phyloP scores from a whole-genome alignment of 345 rosid species.

The Hirschfeldia incana region DNA sequence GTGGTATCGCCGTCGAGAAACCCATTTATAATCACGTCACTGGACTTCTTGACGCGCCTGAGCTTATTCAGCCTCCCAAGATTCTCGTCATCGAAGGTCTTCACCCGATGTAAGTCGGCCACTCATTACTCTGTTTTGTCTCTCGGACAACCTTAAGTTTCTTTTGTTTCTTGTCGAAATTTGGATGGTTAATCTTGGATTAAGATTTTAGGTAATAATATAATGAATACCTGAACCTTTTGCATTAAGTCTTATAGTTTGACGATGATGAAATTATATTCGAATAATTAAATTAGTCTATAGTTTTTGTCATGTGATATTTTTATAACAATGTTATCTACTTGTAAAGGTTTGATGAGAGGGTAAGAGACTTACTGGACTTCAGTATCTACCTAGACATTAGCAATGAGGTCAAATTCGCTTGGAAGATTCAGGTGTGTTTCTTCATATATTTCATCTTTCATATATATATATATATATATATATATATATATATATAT shows the following conservation, averaged over 20 bases:
- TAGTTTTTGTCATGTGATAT: slow-evolving; percentile 9
- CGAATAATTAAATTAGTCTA: slow-evolving; percentile 18
- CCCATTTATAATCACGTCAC: slow-evolving; percentile 94
- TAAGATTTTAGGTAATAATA: slow-evolving; percentile 3
- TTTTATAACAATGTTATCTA: slow-evolving; percentile 4
- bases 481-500: background rate
- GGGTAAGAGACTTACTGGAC: slow-evolving; percentile 87
- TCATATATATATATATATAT: background rate
- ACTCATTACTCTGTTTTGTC: slow-evolving; percentile 18
- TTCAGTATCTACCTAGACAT: slow-evolving; percentile 97
- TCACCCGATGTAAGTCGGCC: slow-evolving; percentile 87
- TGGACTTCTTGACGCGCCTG: slow-evolving; percentile 91
- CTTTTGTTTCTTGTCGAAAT: slow-evolving; percentile 28
- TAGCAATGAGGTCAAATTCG: slow-evolving; percentile 95
- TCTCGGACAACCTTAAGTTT: slow-evolving; percentile 4
- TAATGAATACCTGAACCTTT: slow-evolving; percentile 3
- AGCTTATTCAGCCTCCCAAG: slow-evolving; percentile 89
- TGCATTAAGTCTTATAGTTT: slow-evolving; percentile 20
- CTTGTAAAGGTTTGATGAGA: slow-evolving; percentile 68
- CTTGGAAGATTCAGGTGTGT: slow-evolving; percentile 79
- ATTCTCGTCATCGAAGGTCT: slow-evolving; percentile 97
- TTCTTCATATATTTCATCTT: background rate
- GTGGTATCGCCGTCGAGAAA: slow-evolving; percentile 73
- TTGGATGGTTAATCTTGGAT: slow-evolving; percentile 22
- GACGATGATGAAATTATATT: background rate